phyloP scores from a whole-genome alignment of 441 rosid species.

The Viola pubescens region DNA sequence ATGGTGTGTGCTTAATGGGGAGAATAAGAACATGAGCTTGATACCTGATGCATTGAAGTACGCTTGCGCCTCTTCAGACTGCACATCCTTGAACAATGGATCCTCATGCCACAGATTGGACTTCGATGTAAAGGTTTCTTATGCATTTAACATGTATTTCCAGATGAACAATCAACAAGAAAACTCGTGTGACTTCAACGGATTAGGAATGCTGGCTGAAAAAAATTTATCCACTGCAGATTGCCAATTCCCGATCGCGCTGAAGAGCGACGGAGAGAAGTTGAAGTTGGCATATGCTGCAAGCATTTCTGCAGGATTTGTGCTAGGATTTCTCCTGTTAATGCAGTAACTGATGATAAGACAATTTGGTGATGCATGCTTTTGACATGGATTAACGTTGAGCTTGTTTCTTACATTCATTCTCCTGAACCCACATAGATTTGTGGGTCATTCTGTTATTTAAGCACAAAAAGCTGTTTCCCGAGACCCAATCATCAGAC shows the following conservation, averaged over 20 bases:
- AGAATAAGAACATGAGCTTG: slow-evolving; percentile 2
- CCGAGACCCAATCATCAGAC: too few species aligned
- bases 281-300: slow-evolving; percentile 19
- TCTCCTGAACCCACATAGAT: too few species aligned
- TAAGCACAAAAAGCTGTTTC: too few species aligned
- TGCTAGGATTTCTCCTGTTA: slow-evolving; percentile 19
- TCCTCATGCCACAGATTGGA: slow-evolving; percentile 38
- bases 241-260: slow-evolving; percentile 54
- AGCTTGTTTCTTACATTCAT: too few species aligned
- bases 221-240: slow-evolving; percentile 29
- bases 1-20: slow-evolving; percentile 52
- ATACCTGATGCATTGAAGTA: slow-evolving; percentile 22
- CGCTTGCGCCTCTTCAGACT: slow-evolving; percentile 58
- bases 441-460: too few species aligned
- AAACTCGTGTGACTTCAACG: slow-evolving; percentile 57
- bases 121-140: slow-evolving; percentile 33
- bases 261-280: slow-evolving; percentile 27
- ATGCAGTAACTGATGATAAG: slow-evolving; percentile 9
- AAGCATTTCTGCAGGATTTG: slow-evolving; percentile 16
- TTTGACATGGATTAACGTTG: not conserved
- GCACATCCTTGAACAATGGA: slow-evolving; percentile 37
- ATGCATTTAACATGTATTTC: slow-evolving; percentile 65
- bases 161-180: slow-evolving; percentile 53
- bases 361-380: not conserved
- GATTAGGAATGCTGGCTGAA: slow-evolving; percentile 36